A percentile compares a stretch with the other conserved stretches of the same genome.
Evolutionary conservation across 768 basidiomycete genomes (phyloP).

Genomic region (Lactarius hengduanensis): DNA sequence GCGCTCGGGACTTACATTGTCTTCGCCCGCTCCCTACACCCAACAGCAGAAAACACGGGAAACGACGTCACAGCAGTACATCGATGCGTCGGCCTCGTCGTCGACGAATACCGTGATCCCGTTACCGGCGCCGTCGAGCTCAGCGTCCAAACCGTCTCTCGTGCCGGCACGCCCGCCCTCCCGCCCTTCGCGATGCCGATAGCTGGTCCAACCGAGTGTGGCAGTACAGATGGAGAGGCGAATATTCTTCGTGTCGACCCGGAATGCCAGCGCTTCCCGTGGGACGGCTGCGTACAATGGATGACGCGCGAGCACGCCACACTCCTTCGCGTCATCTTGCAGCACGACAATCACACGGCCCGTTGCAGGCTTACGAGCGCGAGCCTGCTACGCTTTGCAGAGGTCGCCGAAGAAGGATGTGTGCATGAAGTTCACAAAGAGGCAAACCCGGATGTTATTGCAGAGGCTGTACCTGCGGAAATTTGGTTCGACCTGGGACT

Average conservation of each 20-base stretch:
- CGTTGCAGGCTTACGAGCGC: constrained; percentile 17
- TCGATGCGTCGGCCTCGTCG: constrained; percentile 4
- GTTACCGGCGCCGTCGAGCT: background rate
- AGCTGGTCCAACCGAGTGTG: background rate
- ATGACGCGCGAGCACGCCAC: background rate
- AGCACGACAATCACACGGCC: background rate
- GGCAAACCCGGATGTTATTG: background rate
- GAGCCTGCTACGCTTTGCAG: constrained; percentile 13
- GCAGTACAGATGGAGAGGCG: background rate
- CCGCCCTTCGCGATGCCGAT: constrained; percentile 1
- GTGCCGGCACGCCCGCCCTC: no score
- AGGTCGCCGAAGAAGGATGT: background rate
- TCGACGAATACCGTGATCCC: background rate
- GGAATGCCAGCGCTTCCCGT: constrained; percentile 1
- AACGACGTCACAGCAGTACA: background rate
- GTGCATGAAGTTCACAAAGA: background rate
- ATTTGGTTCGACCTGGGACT: background rate
- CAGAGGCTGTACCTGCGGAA: background rate
- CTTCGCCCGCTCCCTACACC: background rate
- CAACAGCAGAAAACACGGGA: background rate
- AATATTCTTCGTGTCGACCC: constrained; percentile 5
- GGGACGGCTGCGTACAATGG: constrained; percentile 6
- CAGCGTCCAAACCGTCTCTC: background rate
- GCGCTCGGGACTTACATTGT: constrained; percentile 6
- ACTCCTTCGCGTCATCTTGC: constrained; percentile 1